phyloP scores from a whole-genome alignment of 441 rosid species.

The Arabidopsis lyrata region DNA sequence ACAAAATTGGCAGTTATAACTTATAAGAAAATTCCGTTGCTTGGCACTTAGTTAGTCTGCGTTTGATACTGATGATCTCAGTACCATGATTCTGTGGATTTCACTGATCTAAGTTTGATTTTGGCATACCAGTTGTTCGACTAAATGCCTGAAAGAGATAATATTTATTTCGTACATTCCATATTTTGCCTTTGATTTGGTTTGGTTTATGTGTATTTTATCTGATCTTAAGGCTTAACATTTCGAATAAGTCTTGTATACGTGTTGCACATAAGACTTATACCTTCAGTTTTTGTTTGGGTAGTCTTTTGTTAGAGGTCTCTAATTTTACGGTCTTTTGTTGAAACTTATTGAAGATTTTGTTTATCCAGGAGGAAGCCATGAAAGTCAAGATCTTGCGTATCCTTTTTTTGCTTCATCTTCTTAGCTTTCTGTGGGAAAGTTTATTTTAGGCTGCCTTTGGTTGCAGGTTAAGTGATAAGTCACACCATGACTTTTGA shows the following conservation, averaged over 20 bases:
- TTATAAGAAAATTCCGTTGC: not conserved
- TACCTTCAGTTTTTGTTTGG: not conserved
- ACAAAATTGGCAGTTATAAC: conserved; percentile 2
- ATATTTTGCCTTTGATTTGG: not conserved
- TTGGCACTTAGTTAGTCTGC: not conserved
- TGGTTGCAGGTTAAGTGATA: not conserved
- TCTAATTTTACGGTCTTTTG: not conserved
- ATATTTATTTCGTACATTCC: not conserved
- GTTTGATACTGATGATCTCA: not conserved
- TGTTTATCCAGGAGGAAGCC: conserved; percentile 47
- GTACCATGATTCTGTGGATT: not conserved
- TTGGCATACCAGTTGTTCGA: conserved; percentile 25
- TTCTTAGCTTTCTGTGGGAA: conserved; percentile 4
- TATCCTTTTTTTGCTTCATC: conserved; percentile 60
- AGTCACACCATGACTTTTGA: not conserved
- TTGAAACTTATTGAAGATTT: conserved; percentile 20
- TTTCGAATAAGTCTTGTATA: not conserved
- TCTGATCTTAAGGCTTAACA: not conserved
- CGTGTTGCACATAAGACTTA: not conserved
- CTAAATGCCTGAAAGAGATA: not conserved
- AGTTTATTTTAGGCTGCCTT: not conserved
- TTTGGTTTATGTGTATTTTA: not conserved
- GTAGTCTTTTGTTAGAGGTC: not conserved
- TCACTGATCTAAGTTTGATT: not conserved
- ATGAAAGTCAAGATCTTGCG: conserved; percentile 90